These are phyloP conservation scores for Lactarius vividus DNA, from an alignment of 768 basidiomycete genomes.

Conservation along the genomic window DNA sequence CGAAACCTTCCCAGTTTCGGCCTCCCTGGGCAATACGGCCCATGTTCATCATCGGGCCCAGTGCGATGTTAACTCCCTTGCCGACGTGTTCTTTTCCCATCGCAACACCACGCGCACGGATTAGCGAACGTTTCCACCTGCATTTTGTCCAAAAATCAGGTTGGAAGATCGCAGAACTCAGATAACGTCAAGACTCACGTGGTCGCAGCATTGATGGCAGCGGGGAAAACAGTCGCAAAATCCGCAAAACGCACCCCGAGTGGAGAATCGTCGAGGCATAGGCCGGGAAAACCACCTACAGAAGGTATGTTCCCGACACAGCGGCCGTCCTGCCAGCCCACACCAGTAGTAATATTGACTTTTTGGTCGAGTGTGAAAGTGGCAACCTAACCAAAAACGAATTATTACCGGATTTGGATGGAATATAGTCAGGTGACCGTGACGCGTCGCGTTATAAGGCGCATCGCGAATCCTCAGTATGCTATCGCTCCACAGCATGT, in stretches of 20 bases:
- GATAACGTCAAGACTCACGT: constrained; percentile 44
- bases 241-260: constrained; percentile 75
- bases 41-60: constrained; percentile 85
- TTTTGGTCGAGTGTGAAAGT: constrained; percentile 26
- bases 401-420: background rate
- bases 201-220: constrained; percentile 75
- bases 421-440: background rate
- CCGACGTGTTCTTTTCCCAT: constrained; percentile 82
- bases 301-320: constrained; percentile 67
- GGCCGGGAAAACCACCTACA: constrained; percentile 55
- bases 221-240: constrained; percentile 73
- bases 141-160: constrained; percentile 7
- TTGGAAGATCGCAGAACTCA: constrained; percentile 29
- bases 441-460: background rate
- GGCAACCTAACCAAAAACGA: constrained; percentile 5
- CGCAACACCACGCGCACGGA: constrained; percentile 69
- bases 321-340: constrained; percentile 54
- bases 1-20: constrained; percentile 95
- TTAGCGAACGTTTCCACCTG: constrained; percentile 74
- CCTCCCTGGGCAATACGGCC: constrained; percentile 80
- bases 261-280: constrained; percentile 75
- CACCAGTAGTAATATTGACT: constrained; percentile 27
- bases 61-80: constrained; percentile 74
- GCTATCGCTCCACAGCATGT: background rate
- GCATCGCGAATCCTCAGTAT: background rate